Conservation (phyloP, 345 rosid genomes). For the Trapa incisa region DNA sequence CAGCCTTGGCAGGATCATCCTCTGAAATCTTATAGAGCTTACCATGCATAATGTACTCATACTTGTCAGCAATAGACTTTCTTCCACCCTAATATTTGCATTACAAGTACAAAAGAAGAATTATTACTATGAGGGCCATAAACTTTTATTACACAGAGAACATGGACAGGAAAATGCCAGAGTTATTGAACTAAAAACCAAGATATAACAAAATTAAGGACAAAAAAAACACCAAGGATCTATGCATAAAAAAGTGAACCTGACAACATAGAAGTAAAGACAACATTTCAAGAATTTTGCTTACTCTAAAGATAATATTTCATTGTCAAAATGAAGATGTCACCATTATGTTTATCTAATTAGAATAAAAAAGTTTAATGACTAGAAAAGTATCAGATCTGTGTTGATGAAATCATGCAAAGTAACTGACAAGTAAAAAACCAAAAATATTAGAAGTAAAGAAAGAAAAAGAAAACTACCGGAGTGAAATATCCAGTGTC, state of each 20-base stretch:
- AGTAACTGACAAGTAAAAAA: background rate
- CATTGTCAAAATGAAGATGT: background rate
- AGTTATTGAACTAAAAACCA: background rate
- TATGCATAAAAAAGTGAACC: background rate
- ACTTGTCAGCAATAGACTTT: conserved; percentile 81
- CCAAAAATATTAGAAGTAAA: no score
- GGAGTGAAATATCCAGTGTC: conserved; percentile 60
- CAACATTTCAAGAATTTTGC: no score
- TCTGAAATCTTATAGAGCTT: conserved; percentile 79
- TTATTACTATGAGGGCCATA: background rate
- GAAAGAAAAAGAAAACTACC: conserved; percentile 18
- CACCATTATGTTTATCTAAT: background rate
- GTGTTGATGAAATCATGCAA: background rate
- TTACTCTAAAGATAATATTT: no score
- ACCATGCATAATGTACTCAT: conserved; percentile 82
- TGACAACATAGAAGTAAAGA: no score
- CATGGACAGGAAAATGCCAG: no score
- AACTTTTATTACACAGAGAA: no score
- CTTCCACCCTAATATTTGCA: conserved; percentile 35
- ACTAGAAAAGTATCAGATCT: background rate
- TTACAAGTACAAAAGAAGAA: background rate
- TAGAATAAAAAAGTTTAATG: background rate
- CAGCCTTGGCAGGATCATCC: conserved; percentile 21
- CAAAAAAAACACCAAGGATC: background rate
- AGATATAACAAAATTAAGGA: background rate